Evolutionary conservation across 176 grass and related monocot species (phyloP).

Genomic region (Bromus sterilis): DNA sequence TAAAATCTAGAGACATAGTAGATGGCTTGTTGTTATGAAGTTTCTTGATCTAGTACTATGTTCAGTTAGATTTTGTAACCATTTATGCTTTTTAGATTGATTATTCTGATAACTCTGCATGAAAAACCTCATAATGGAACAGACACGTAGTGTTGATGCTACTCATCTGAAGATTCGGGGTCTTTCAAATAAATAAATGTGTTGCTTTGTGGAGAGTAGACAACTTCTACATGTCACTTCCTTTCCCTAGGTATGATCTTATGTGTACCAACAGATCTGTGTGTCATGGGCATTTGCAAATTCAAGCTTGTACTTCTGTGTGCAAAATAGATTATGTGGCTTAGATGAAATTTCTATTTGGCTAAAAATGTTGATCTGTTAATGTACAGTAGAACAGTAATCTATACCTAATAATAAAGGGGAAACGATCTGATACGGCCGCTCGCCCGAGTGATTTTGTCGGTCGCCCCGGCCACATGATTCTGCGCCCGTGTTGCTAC

Average conservation of each 20-base stretch:
- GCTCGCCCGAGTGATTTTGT: no score
- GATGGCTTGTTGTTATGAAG: neutral
- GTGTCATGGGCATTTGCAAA: neutral
- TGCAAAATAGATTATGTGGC: neutral
- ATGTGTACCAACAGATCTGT: neutral
- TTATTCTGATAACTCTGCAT: neutral
- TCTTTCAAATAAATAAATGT: neutral
- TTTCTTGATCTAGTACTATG: neutral
- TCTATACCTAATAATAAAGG: no score
- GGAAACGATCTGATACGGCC: no score
- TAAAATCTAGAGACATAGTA: neutral
- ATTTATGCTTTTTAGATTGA: neutral
- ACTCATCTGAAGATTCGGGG: neutral
- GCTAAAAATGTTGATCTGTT: neutral
- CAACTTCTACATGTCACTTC: neutral
- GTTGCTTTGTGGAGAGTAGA: neutral
- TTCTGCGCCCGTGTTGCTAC: no score
- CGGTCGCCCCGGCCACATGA: no score
- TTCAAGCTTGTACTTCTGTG: neutral
- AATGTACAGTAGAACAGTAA: neutral
- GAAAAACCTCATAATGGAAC: neutral
- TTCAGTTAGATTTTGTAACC: neutral
- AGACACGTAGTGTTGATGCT: neutral
- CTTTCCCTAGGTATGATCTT: neutral
- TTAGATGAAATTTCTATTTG: neutral